Percentiles rank a stretch among this genome's conserved stretches.
phyloP scores from a whole-genome alignment of 176 grass and related monocot species.

The Juncus effusus region DNA sequence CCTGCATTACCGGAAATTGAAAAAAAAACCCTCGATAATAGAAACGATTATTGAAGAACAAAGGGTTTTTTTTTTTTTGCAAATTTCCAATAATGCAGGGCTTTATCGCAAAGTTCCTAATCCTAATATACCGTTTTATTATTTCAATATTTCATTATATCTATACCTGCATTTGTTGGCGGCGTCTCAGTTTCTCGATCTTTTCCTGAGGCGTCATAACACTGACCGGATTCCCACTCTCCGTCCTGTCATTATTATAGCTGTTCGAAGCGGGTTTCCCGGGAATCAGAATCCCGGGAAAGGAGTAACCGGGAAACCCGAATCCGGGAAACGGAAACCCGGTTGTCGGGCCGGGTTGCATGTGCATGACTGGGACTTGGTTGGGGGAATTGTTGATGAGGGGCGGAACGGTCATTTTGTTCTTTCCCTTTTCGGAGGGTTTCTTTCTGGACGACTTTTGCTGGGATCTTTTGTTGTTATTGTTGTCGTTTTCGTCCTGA shows the following conservation, averaged over 20 bases:
- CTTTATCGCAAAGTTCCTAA: too few relatives aligned
- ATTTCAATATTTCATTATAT: too few relatives aligned
- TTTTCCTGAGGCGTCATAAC: slow-evolving; percentile 61
- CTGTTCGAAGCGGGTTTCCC: slow-evolving; percentile 27
- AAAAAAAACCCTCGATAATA: too few relatives aligned
- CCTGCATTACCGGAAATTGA: too few relatives aligned
- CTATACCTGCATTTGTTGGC: slow-evolving; percentile 47
- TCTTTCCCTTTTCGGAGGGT: slow-evolving; percentile 34
- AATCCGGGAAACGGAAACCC: slow-evolving; percentile 42
- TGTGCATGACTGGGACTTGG: slow-evolving; percentile 28
- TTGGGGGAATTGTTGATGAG: background rate
- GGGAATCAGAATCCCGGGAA: slow-evolving; percentile 33
- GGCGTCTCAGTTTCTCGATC: slow-evolving; percentile 50
- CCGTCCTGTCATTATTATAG: slow-evolving; percentile 19
- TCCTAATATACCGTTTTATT: too few relatives aligned
- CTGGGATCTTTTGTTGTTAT: background rate
- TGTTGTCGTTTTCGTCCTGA: slow-evolving; percentile 37
- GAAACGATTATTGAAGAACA: too few relatives aligned
- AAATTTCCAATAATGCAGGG: too few relatives aligned
- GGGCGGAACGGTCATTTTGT: slow-evolving; percentile 3
- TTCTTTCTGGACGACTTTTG: slow-evolving; percentile 26
- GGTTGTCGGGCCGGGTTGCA: slow-evolving; percentile 19
- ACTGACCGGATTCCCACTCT: slow-evolving; percentile 13
- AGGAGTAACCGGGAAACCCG: slow-evolving; percentile 32
- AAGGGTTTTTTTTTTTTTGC: too few relatives aligned